These are phyloP conservation scores for Leccinum rimulosum DNA, from an alignment of 768 basidiomycete genomes.

Conservation along the genomic window DNA sequence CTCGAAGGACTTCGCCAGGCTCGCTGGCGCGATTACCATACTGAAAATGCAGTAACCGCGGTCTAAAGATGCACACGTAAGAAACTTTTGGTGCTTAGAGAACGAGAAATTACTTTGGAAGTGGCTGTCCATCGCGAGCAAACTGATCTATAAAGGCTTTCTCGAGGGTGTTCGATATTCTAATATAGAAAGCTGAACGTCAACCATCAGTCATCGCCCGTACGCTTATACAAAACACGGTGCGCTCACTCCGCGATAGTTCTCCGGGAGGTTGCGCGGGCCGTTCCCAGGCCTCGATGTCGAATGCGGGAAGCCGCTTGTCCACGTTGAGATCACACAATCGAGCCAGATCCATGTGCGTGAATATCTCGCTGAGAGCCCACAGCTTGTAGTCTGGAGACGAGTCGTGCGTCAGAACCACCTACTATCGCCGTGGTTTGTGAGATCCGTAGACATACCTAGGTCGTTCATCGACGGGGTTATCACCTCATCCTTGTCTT, in stretches of 20 bases:
- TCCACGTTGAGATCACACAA: conserved; percentile 56
- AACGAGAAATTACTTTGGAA: conserved; percentile 29
- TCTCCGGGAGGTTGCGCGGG: conserved; percentile 39
- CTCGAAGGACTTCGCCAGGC: conserved; percentile 28
- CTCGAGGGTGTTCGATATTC: conserved; percentile 45
- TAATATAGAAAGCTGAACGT: conserved; percentile 48
- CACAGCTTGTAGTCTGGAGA: conserved; percentile 48
- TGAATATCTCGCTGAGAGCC: conserved; percentile 63
- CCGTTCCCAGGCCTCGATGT: conserved; percentile 39
- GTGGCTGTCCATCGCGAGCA: conserved; percentile 29
- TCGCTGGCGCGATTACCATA: conserved; percentile 46
- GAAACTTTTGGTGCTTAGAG: not conserved
- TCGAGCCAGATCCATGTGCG: conserved; percentile 65
- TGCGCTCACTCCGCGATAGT: conserved; percentile 39
- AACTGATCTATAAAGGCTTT: conserved; percentile 38
- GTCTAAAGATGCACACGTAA: conserved; percentile 15
- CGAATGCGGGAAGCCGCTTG: conserved; percentile 46
- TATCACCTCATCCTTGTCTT: conserved; percentile 15
- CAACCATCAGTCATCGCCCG: conserved; percentile 13
- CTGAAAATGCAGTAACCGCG: conserved; percentile 53
- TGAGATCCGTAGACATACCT: conserved; percentile 33
- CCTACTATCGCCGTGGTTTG: not conserved
- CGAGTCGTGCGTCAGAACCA: not conserved
- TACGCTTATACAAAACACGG: not conserved
- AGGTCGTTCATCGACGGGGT: conserved; percentile 32